Evolutionary conservation across 78 protist genomes (phyloP).

Genomic region (Isochrysis galbana): DNA sequence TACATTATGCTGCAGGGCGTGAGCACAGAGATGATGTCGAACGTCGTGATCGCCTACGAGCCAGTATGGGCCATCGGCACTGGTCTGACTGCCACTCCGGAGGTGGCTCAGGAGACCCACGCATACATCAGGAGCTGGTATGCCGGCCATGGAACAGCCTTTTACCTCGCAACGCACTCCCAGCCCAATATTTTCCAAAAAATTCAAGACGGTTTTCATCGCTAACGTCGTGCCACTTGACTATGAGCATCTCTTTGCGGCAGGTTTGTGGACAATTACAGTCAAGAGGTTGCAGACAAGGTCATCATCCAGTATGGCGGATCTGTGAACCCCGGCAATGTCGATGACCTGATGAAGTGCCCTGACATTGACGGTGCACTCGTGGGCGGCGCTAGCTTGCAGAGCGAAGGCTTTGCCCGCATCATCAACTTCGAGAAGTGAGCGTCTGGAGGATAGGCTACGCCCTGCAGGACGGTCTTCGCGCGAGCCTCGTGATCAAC

Average conservation of each 20-base stretch:
- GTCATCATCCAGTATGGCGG: conserved; percentile 96
- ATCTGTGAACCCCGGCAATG: conserved; percentile 84
- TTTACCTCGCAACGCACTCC: too few relatives aligned
- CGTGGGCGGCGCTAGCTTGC: conserved; percentile 98
- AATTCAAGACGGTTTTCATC: too few relatives aligned
- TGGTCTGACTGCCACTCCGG: conserved; percentile 94
- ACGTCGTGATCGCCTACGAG: conserved; percentile 76
- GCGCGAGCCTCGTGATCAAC: too few relatives aligned
- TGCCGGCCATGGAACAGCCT: too few relatives aligned
- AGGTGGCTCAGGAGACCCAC: conserved; percentile 69
- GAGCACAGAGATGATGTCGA: not conserved
- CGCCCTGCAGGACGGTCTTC: too few relatives aligned
- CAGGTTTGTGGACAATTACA: conserved; percentile 53
- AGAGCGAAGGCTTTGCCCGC: conserved; percentile 71
- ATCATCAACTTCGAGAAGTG: conserved; percentile 70
- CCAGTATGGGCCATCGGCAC: conserved; percentile 99
- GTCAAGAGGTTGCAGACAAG: conserved; percentile 66
- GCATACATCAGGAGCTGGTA: conserved; percentile 72
- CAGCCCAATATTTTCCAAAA: too few relatives aligned
- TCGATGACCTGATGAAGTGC: conserved; percentile 38
- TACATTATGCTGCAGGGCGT: conserved; percentile 21
- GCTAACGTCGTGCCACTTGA: too few relatives aligned
- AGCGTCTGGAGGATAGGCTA: not conserved
- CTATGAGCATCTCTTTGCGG: too few relatives aligned
- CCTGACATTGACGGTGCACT: conserved; percentile 98